A percentile compares a stretch with the other conserved stretches of the same genome.
Evolutionary conservation across 495 filamentous ascomycete genomes (phyloP).

Genomic region (Trichoderma reesei): DNA sequence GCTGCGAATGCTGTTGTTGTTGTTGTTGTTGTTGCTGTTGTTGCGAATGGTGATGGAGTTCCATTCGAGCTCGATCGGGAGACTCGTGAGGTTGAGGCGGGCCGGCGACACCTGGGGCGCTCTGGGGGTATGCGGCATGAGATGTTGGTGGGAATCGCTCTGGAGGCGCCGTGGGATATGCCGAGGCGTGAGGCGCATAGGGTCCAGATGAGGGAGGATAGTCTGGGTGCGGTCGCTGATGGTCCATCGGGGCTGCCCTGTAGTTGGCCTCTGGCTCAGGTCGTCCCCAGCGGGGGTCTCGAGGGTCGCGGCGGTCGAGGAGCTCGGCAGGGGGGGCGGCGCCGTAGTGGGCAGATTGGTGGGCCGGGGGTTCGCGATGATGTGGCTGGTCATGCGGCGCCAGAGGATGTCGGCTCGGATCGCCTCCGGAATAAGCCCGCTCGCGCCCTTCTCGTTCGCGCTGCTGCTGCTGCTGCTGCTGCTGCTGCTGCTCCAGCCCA

Average conservation of each 20-base stretch:
- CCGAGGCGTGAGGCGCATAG: constrained; percentile 30
- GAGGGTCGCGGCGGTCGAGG: constrained; percentile 14
- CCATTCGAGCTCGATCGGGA: constrained; percentile 36
- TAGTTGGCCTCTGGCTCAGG: constrained; percentile 11
- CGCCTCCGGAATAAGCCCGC: constrained; percentile 27
- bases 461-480: constrained; percentile 23
- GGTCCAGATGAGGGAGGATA: constrained; percentile 33
- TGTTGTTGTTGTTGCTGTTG: constrained; percentile 29
- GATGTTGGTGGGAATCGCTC: constrained; percentile 37
- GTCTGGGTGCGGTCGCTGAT: constrained; percentile 28
- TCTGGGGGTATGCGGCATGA: constrained; percentile 33
- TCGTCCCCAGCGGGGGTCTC: constrained; percentile 15
- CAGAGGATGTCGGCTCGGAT: constrained; percentile 18
- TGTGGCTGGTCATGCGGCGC: constrained; percentile 32
- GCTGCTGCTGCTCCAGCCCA: constrained; percentile 18
- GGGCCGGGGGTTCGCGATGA: constrained; percentile 34
- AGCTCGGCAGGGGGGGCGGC: constrained; percentile 24
- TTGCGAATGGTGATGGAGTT: constrained; percentile 24
- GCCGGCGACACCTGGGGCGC: constrained; percentile 27
- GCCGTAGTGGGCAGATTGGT: constrained; percentile 32
- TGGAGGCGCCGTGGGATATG: constrained; percentile 34
- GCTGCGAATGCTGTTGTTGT: constrained; percentile 27
- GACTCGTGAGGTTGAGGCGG: constrained; percentile 39
- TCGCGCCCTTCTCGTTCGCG: constrained; percentile 30
- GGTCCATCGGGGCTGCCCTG: constrained; percentile 6